These are phyloP conservation scores for Penicillium sp. DNA, from an alignment of 2,329 filamentous ascomycete genomes.

Conservation along the genomic window DNA sequence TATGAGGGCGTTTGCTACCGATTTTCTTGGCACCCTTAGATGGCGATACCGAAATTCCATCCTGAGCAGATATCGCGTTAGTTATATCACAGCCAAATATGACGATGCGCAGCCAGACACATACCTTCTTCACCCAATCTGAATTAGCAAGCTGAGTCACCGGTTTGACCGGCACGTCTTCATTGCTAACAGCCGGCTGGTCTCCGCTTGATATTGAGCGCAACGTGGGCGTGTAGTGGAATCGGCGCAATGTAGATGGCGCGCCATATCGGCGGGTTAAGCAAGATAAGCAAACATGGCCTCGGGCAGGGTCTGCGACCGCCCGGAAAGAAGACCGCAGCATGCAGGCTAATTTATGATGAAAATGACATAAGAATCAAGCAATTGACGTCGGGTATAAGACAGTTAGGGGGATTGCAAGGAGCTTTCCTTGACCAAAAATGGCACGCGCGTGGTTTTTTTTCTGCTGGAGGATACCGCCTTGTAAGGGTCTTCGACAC, in stretches of 20 bases:
- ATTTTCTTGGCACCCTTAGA: not conserved
- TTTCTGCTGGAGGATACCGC: slow-evolving; percentile 16
- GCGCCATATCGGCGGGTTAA: slow-evolving; percentile 25
- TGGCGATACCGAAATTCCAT: not conserved
- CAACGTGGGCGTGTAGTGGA: slow-evolving; percentile 23
- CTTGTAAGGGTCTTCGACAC: not conserved
- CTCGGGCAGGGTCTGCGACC: slow-evolving; percentile 34
- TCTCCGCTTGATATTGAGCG: slow-evolving; percentile 10
- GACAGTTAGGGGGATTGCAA: not conserved
- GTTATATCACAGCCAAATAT: not conserved
- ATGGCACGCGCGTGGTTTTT: slow-evolving; percentile 7
- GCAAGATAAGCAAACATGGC: slow-evolving; percentile 39
- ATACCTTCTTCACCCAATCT: not conserved
- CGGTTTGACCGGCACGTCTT: not conserved
- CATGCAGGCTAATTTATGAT: slow-evolving; percentile 30
- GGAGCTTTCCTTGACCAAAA: not conserved
- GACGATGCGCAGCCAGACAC: not conserved
- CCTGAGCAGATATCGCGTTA: not conserved
- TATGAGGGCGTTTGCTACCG: not conserved
- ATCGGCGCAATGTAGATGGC: slow-evolving; percentile 25
- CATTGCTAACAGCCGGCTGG: not conserved
- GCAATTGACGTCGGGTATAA: not conserved
- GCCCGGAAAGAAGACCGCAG: slow-evolving; percentile 39
- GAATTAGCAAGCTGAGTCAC: not conserved
- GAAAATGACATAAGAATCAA: not conserved